Conservation (phyloP, 768 basidiomycete genomes). For the Macrolepiota fuliginosa region DNA sequence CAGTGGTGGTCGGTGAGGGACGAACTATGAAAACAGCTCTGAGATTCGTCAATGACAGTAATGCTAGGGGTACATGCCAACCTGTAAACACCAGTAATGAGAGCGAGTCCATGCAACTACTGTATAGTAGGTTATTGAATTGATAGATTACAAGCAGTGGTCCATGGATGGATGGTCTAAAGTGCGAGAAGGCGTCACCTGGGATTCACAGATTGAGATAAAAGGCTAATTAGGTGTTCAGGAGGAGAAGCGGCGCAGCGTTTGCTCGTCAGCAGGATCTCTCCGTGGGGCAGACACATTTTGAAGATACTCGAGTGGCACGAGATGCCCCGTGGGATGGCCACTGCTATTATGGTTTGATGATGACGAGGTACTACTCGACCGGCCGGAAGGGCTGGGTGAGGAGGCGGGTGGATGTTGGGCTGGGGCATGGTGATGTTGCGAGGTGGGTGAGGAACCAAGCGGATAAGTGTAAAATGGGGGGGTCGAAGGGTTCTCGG, state of each 20-base stretch:
- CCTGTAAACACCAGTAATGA: neutral
- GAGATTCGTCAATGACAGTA: neutral
- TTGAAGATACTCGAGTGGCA: constrained; percentile 64
- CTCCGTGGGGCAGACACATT: constrained; percentile 51
- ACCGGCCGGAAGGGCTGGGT: constrained; percentile 28
- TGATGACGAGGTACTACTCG: constrained; percentile 38
- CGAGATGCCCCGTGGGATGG: constrained; percentile 36
- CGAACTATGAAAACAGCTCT: neutral
- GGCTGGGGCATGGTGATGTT: constrained; percentile 21
- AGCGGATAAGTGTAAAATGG: constrained; percentile 18
- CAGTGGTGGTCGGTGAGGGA: neutral
- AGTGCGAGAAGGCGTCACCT: constrained; percentile 1
- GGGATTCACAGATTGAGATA: neutral
- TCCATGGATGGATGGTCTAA: neutral
- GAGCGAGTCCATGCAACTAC: neutral
- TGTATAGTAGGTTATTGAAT: neutral
- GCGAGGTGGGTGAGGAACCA: constrained; percentile 17
- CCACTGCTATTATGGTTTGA: constrained; percentile 34
- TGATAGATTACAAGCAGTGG: constrained; percentile 6
- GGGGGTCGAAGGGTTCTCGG: constrained; percentile 26
- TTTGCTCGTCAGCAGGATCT: constrained; percentile 63
- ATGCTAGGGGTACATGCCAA: constrained; percentile 6
- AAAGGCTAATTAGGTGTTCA: constrained; percentile 13
- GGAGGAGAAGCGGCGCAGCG: constrained; percentile 54
- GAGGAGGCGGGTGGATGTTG: constrained; percentile 27